A percentile compares a stretch with the other conserved stretches of the same genome.
These are phyloP conservation scores for Metschnikowia baotianmanensis DNA, from an alignment of 805 yeast species.

Conservation along the genomic window DNA sequence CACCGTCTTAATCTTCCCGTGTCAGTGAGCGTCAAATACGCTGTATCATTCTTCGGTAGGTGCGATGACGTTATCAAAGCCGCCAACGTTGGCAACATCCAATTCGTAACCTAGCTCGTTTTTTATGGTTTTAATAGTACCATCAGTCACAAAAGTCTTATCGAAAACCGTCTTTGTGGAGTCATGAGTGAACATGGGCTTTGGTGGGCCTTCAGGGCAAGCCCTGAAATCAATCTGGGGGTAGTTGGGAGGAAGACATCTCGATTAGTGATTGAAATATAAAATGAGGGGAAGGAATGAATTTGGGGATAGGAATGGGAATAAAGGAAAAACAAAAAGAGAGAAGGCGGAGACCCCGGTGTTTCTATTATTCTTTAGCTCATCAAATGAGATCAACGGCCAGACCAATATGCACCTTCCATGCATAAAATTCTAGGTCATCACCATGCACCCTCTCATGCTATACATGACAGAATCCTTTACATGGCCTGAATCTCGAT, in stretches of 20 bases:
- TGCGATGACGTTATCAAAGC: conserved; percentile 48
- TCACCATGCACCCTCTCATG: too few species aligned
- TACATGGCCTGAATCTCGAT: too few species aligned
- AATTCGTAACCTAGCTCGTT: conserved; percentile 31
- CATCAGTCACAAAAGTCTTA: conserved; percentile 24
- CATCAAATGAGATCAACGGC: too few species aligned
- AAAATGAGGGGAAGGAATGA: too few species aligned
- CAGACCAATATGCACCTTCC: too few species aligned
- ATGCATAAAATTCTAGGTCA: too few species aligned
- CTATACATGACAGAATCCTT: too few species aligned
- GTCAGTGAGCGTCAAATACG: conserved; percentile 48
- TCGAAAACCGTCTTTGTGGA: conserved; percentile 20
- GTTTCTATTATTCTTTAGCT: too few species aligned
- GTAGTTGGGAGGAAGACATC: conserved; percentile 23
- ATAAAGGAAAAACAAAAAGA: too few species aligned
- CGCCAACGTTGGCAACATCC: conserved; percentile 28
- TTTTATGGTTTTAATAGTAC: conserved; percentile 28
- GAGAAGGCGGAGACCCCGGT: too few species aligned
- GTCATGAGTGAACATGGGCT: conserved; percentile 16
- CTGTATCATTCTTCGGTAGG: conserved; percentile 24
- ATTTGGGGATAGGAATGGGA: too few species aligned
- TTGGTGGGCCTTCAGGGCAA: conserved; percentile 21
- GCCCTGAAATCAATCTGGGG: conserved; percentile 31
- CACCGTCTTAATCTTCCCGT: conserved; percentile 45
- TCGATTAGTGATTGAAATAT: too few species aligned